Evolutionary conservation across 2,329 filamentous ascomycete genomes (phyloP), one percentile per base, ranked within the genome.

Genomic region (Xylariomycetidae sp.): DNA sequence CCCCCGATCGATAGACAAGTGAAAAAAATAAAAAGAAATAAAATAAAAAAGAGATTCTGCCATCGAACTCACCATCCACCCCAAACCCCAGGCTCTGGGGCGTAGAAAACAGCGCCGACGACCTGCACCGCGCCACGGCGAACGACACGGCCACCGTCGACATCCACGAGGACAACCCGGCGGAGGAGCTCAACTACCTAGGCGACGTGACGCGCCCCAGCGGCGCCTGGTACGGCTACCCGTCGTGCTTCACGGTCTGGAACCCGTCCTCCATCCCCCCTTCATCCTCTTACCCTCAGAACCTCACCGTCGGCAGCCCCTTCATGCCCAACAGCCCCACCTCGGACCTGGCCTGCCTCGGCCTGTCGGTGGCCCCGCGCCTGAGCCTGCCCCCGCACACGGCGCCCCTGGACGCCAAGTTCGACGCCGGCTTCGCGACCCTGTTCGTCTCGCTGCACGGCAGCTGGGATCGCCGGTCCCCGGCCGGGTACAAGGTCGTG

Each of bases 161-260:
- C 38, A 66, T 81, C 27, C 73, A 80, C 40, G 59, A 69, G 31
- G 63, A 79, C 45, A 82, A 83, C 40, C 79, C 79, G 1, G 76
- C 71, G 5, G 80, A 84, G 47, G 74, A 83, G 50, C 52, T 83
- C 42, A 82, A 82, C 51, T 82, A 71, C 54, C 69, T 80, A 29
- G 78, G 79, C 6, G 72, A 72, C 38, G 62, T 82, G 4, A 70
- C 72, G 25, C 32, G 46, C 10, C 70, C 69, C 23, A 62, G 58
- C 32, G 50, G 59, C 15, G 41, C 51, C 2, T 80, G 81, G 55
- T 80, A 74, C 42, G 80, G 80, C 12, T 83, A 82, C 43, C 79
- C 80, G 2, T 63, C 62, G 1, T 60, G 58, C 39, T 58, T 54
- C 22, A 54, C 58, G 2, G 49, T 59, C 12, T 58, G 55, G 52